Evolutionary conservation across 2,329 filamentous ascomycete genomes (phyloP).

Genomic region (Arthrocladium fulminans): DNA sequence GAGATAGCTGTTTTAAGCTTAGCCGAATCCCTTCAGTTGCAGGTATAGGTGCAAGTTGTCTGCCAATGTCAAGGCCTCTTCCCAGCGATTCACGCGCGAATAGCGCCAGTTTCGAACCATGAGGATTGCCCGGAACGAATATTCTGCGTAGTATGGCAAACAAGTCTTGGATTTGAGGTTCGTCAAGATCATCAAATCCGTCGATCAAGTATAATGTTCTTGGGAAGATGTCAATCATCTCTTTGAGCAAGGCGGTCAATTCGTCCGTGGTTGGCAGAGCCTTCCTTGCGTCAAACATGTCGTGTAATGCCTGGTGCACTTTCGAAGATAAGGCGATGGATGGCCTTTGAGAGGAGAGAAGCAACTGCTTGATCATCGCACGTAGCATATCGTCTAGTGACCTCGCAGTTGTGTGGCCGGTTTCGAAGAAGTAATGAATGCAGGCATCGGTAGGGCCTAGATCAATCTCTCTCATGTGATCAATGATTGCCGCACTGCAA

Average conservation of each 20-base stretch:
- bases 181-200: neutral
- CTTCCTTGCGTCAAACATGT: neutral
- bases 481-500: neutral
- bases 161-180: neutral
- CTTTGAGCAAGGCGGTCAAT: neutral
- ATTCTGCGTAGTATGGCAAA: neutral
- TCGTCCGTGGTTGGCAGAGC: neutral
- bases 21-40: neutral
- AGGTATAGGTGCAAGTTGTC: neutral
- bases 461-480: neutral
- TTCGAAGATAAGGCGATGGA: neutral
- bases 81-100: neutral
- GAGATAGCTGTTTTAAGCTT: neutral
- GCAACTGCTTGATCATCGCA: slow-evolving; percentile 1
- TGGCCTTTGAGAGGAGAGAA: neutral
- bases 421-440: slow-evolving; percentile 1
- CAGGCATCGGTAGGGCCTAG: neutral
- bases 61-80: neutral
- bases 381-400: neutral
- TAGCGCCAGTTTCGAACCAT: neutral
- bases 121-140: neutral
- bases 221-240: neutral
- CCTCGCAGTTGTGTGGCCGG: neutral
- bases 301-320: neutral
- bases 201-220: neutral